Evolutionary conservation across 2,329 filamentous ascomycete species (phyloP), one percentile per base, ranked within the genome.

Genomic region (Aspergillus sp.): DNA sequence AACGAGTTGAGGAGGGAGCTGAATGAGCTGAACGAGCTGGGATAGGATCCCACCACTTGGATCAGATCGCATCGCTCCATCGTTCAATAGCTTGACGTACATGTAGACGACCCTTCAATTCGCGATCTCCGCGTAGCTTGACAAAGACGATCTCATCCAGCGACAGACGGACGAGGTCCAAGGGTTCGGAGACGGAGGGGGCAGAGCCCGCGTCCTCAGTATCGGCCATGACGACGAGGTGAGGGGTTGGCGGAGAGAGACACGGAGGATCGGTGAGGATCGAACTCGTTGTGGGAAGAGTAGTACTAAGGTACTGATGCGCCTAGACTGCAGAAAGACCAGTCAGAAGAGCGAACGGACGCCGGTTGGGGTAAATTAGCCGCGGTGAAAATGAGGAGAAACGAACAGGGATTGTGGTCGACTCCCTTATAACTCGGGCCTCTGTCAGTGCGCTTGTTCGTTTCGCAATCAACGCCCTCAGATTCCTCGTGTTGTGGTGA

Each of bases 111-210:
- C 94, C 94, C 76, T 96, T 94, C 60, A 99, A 81, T 78, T 99
- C 94, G 60, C 94, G 85, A 73, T 99, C 94, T 64, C 94, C 94
- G 68, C 94, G 85, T 60, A 99, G 82, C 83, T 97, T 97, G 62
- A 99, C 93, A 74, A 97, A 96, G 47, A 99, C 94, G 43, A 94
- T 85, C 75, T 99, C 94, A 73, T 97, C 93, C 45, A 99, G 84
- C 62, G 93, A 90, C 52, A 99, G 84, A 63, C 92, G 90, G 63
- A 99, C 94, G 40, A 99, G 86, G 74, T 97, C 94, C 68, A 99
- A 88, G 50, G 95, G 93, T 78, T 99, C 93, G 49, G 92, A 87
- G 52, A 91, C 88, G 52, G 88, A 82, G 62, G 40, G 40, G 40
- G 81, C 79, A 48, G 79, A 71, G 53, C 83, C 79, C 61, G 87